Base-by-base conservation (phyloP, 2,329 filamentous ascomycete genomes). In the Fusarium sp. region DNA sequence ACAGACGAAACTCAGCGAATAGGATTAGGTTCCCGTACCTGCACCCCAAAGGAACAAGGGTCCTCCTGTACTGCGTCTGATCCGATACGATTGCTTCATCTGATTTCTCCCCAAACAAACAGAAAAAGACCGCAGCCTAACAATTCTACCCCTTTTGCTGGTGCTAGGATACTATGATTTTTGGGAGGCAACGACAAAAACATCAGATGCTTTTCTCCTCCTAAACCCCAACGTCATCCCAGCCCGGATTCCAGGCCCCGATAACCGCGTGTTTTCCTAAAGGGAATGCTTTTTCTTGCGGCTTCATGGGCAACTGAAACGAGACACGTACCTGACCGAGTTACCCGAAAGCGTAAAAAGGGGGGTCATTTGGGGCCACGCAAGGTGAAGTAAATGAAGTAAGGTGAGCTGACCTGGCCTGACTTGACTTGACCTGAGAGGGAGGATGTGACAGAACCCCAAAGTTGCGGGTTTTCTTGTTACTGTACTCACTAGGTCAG, bases 161-260 rank as follows among this genome's bases (percentile, higher is more conserved):
- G 31, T 62, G 23, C 15, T 30, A 15, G 28, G 15, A 41, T 36
- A 10, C 18, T 56, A n/a, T 20, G 54, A 23, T 23, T 59, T 37
- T 60, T n/a, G 26, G 20, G 30, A 45, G 38, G 40, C 28, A 26
- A 42, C 11, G 26, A 41, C 10, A 41, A n/a, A 36, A 56, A 66
- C 30, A 55, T 66, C 62, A 56, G 55, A 50, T 66, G 62, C 49
- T 60, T 41, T 33, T 34, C 33, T 16, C 26, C 30, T 23, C 20
- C 40, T 30, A 54, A 53, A 33, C 37, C 26, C 31, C 42, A 51
- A 40, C 9, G 16, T 28, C 10, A 18, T 38, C 37, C 30, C 45
- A 54, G 54, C 23, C 55, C 57, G 62, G 65, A 67, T 31, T 72
- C 65, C n/a, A 62, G 64, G 65, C 26, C 57, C 66, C 69, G 63